These are phyloP conservation scores for Fomitopsis betulina DNA, from an alignment of 1,284 basidiomycete genomes.

Conservation along the genomic window DNA sequence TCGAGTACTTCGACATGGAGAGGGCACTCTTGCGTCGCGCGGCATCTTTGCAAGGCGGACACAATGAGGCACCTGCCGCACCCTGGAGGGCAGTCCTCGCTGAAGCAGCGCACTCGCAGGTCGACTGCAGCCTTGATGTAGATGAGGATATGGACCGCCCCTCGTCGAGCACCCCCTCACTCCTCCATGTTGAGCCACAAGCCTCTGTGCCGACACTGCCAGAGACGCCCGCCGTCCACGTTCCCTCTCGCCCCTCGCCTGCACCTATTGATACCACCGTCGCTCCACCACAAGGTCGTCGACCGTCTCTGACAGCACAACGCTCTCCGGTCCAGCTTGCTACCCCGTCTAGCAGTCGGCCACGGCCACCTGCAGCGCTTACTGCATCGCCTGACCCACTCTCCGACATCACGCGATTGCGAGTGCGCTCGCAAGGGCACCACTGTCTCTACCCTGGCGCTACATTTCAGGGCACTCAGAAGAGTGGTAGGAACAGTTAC, in stretches of 20 bases:
- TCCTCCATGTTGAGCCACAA: slow-evolving; percentile 10
- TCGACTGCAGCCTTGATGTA: slow-evolving; percentile 25
- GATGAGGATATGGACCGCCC: slow-evolving; percentile 27
- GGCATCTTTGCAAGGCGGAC: slow-evolving; percentile 25
- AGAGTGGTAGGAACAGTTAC: slow-evolving; percentile 51
- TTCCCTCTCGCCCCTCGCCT: slow-evolving; percentile 14
- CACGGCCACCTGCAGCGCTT: slow-evolving; percentile 10
- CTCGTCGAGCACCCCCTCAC: slow-evolving; percentile 7
- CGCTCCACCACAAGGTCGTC: slow-evolving; percentile 10
- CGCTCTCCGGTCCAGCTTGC: slow-evolving; percentile 12
- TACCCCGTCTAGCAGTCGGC: slow-evolving; percentile 17
- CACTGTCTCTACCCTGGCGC: slow-evolving; percentile 68
- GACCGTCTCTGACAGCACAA: slow-evolving; percentile 13
- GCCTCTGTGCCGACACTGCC: slow-evolving; percentile 4
- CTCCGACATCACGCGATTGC: slow-evolving; percentile 70
- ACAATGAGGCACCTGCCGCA: slow-evolving; percentile 24
- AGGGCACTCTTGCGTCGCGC: slow-evolving; percentile 25
- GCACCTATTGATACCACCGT: slow-evolving; percentile 17
- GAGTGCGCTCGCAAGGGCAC: slow-evolving; percentile 69
- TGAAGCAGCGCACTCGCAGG: slow-evolving; percentile 16
- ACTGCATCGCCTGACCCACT: slow-evolving; percentile 45
- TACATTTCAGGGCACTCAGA: slow-evolving; percentile 49
- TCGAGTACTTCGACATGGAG: slow-evolving; percentile 23
- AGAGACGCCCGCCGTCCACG: slow-evolving; percentile 7
- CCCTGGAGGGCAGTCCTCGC: slow-evolving; percentile 16